Base-by-base conservation (phyloP, 2,329 filamentous ascomycete genomes). In the Botrytis pseudocinerea region DNA sequence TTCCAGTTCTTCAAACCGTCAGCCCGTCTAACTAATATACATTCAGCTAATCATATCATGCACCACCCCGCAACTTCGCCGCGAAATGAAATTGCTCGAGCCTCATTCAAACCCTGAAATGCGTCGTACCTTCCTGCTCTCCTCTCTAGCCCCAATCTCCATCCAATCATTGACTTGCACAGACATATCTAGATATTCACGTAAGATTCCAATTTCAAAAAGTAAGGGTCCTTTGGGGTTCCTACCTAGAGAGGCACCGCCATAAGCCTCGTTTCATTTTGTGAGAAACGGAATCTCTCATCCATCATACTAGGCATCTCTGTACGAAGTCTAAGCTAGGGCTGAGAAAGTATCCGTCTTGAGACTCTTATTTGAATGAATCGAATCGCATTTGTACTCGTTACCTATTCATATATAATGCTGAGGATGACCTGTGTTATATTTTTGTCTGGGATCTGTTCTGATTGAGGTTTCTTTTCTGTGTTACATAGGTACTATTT, bases 31-130 rank as follows among this genome's bases (percentile, higher is more conserved):
- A 57, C 51, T 4, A 28, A 57, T 16, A 42, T 28, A 18, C 61
- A n/a, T 25, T 6, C 63, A 65, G 42, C 63, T 28, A 65, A n/a
- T 6, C 18, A 25, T 40, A 51, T 32, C n/a, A 42, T 57, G 48
- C 65, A 57, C 1, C 65, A 28, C 35, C 4, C 46, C 48, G 35
- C n/a, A 28, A 42, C 48, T 32, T 18, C 25, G 65, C 65, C 48
- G 22, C 35, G 12, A 57, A 42, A 28, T 4, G 65, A 68, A 57
- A 68, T 57, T 68, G 48, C 65, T 42, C 65, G n/a, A 68, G 65
- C 65, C 64, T 57, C 48, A 64, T 28, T 32, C 61, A 20, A 32
- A 6, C 48, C 48, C 6, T 54, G 25, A 32, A 38, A 35, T 42
- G 22, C 46, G 40, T 42, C 65, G 48, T 57, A 42, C 25, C 65